A percentile compares a stretch with the other conserved stretches of the same genome.
Conservation (phyloP, 495 filamentous ascomycete species). For the Penicillium cinerascens region DNA sequence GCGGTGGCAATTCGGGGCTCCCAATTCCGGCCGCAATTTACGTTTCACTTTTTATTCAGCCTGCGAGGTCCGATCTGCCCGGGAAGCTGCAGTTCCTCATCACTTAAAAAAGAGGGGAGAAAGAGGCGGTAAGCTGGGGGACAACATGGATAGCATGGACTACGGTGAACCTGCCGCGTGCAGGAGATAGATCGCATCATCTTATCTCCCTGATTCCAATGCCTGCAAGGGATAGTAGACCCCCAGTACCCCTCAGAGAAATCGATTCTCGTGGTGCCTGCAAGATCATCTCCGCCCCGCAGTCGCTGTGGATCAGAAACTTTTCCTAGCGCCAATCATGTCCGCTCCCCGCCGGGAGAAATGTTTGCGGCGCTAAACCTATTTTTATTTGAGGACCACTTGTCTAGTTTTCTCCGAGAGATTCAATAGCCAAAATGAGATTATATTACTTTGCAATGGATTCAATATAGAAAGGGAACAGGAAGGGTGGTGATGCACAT, state of each 20-base stretch:
- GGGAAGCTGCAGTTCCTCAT: slow-evolving; percentile 7
- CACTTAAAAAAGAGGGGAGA: background rate
- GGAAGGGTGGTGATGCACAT: background rate
- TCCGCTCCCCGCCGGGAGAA: background rate
- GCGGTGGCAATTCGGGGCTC: slow-evolving; percentile 23
- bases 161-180: slow-evolving; percentile 9
- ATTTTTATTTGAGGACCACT: slow-evolving; percentile 10
- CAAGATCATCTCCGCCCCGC: slow-evolving; percentile 32
- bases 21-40: slow-evolving; percentile 14
- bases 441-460: no score
- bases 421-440: no score
- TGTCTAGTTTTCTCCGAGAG: background rate
- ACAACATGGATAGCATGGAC: slow-evolving; percentile 8
- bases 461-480: no score
- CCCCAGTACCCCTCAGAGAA: background rate
- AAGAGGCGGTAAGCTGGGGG: slow-evolving; percentile 22
- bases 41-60: background rate
- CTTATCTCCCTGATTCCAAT: background rate
- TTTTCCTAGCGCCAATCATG: slow-evolving; percentile 12
- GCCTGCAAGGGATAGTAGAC: slow-evolving; percentile 7
- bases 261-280: slow-evolving; percentile 14
- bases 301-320: slow-evolving; percentile 14
- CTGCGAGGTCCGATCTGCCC: background rate
- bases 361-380: slow-evolving; percentile 14
- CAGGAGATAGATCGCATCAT: slow-evolving; percentile 23